A percentile compares a stretch with the other conserved stretches of the same genome.
Conservation (phyloP, 768 basidiomycete genomes). For the Lyophyllum atratum region DNA sequence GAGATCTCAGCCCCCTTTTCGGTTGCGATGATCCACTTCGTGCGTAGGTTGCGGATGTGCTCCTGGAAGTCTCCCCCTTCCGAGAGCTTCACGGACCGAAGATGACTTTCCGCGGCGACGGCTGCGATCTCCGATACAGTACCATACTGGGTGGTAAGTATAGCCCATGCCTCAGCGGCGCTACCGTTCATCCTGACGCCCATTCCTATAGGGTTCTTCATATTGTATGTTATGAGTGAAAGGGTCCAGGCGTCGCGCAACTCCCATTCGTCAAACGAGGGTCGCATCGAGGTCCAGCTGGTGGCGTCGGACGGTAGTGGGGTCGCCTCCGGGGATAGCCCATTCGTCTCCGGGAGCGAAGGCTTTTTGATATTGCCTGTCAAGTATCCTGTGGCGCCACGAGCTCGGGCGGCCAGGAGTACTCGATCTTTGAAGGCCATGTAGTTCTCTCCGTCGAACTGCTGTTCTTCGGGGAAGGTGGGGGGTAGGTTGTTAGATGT, state of each 20-base stretch:
- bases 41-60: background rate
- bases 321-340: background rate
- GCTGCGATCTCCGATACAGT: background rate
- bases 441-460: slow-evolving; percentile 22
- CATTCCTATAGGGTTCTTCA: slow-evolving; percentile 23
- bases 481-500: slow-evolving; percentile 10
- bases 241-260: slow-evolving; percentile 17
- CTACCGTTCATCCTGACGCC: slow-evolving; percentile 21
- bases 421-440: slow-evolving; percentile 13
- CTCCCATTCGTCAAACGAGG: slow-evolving; percentile 21
- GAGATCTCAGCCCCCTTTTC: no score
- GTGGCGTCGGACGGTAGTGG: background rate
- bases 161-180: slow-evolving; percentile 19
- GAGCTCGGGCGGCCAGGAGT: slow-evolving; percentile 4
- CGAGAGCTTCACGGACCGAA: background rate
- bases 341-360: background rate
- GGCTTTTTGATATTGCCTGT: slow-evolving; percentile 17
- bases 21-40: no score
- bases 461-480: slow-evolving; percentile 15
- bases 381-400: slow-evolving; percentile 19
- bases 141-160: slow-evolving; percentile 14
- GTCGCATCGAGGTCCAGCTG: background rate
- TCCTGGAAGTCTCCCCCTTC: background rate
- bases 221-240: slow-evolving; percentile 18
- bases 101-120: background rate